A percentile compares a stretch with the other conserved stretches of the same genome.
phyloP scores from a whole-genome alignment of 805 yeast species.

The Lipomyces oligophaga region DNA sequence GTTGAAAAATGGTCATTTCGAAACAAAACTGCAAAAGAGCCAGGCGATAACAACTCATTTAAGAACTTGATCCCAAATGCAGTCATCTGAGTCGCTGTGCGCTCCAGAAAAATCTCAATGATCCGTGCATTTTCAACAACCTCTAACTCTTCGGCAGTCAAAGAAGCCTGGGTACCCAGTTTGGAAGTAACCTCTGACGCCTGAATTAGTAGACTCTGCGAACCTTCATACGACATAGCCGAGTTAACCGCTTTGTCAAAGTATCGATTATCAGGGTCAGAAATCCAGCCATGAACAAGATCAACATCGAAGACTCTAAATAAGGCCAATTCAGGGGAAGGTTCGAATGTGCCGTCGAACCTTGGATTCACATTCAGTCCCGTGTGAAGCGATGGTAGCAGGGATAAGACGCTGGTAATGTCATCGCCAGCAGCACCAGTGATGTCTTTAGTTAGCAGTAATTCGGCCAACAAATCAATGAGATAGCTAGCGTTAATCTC shows the following conservation, averaged over 20 bases:
- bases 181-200: conserved; percentile 39
- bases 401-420: conserved; percentile 46
- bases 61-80: conserved; percentile 55
- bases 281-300: conserved; percentile 81
- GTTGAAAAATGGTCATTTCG: conserved; percentile 89
- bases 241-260: conserved; percentile 38
- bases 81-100: conserved; percentile 74
- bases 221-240: conserved; percentile 52
- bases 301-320: conserved; percentile 58
- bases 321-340: conserved; percentile 51
- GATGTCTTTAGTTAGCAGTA: conserved; percentile 37
- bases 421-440: conserved; percentile 25
- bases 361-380: conserved; percentile 73
- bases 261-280: conserved; percentile 40
- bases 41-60: conserved; percentile 45
- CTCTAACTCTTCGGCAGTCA: conserved; percentile 13
- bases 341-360: conserved; percentile 57
- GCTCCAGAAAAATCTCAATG: conserved; percentile 50
- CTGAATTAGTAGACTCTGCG: conserved; percentile 55
- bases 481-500: conserved; percentile 43
- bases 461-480: conserved; percentile 50
- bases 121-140: conserved; percentile 25
- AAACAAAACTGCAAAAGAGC: conserved; percentile 67
- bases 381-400: conserved; percentile 60
- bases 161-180: conserved; percentile 9